These are phyloP conservation scores for Mycosphaerella sp. DNA, from an alignment of 2,329 filamentous ascomycete species.

Conservation along the genomic window DNA sequence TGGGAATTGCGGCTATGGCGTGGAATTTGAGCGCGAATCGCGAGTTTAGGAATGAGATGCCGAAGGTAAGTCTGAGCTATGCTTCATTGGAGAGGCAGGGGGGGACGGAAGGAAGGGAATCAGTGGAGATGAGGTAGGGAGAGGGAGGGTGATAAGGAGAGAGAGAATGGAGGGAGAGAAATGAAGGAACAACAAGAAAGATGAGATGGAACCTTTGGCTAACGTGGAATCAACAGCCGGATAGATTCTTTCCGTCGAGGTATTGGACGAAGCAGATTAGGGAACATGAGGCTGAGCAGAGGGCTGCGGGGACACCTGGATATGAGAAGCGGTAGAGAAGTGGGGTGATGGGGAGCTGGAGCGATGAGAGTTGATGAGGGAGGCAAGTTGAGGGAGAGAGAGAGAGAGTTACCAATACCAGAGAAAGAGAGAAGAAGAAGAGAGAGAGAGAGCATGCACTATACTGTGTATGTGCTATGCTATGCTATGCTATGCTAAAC, in stretches of 20 bases:
- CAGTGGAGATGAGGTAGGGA: neutral
- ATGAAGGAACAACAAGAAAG: neutral
- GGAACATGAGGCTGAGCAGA: slow-evolving; percentile 54
- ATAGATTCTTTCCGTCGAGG: slow-evolving; percentile 77
- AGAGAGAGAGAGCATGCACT: too few relatives aligned
- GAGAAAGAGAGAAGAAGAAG: neutral
- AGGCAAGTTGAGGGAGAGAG: neutral
- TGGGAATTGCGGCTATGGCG: slow-evolving; percentile 61
- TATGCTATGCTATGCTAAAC: neutral
- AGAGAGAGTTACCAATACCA: neutral
- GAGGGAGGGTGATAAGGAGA: neutral
- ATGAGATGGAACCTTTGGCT: slow-evolving; percentile 5
- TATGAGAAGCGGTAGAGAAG: slow-evolving; percentile 8
- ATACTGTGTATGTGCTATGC: neutral
- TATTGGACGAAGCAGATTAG: slow-evolving; percentile 69
- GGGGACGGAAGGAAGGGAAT: too few relatives aligned
- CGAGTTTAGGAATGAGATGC: slow-evolving; percentile 68
- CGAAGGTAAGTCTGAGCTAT: slow-evolving; percentile 43
- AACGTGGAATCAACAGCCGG: slow-evolving; percentile 38
- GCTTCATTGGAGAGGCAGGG: too few relatives aligned
- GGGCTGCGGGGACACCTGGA: slow-evolving; percentile 16
- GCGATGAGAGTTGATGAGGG: neutral
- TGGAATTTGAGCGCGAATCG: slow-evolving; percentile 67
- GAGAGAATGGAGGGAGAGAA: neutral
- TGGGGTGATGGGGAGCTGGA: neutral